phyloP scores from a whole-genome alignment of 306 rosid genomes.

The Benincasa hispida region DNA sequence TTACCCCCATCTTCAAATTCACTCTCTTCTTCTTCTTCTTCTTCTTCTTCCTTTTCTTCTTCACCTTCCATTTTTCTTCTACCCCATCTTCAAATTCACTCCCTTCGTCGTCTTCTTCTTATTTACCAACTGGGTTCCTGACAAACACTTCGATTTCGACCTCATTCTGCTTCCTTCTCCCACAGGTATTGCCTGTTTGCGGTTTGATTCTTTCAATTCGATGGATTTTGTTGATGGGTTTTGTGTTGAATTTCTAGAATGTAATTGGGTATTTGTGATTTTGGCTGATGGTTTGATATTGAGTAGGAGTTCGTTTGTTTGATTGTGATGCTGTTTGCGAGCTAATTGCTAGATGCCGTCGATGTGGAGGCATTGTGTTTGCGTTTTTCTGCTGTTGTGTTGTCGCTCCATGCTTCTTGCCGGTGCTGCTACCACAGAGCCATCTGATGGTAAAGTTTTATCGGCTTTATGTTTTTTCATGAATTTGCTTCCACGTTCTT shows the following conservation, averaged over 20 bases:
- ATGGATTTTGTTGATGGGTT: neutral
- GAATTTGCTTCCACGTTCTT: slow-evolving; percentile 3
- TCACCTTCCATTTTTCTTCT: neutral
- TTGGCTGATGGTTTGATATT: neutral
- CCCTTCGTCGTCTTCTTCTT: neutral
- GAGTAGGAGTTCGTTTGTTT: neutral
- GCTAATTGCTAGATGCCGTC: slow-evolving; percentile 17
- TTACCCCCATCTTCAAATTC: neutral
- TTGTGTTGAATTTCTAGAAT: neutral
- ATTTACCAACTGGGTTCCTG: neutral
- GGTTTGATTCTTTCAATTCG: neutral
- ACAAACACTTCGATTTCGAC: neutral
- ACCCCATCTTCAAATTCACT: too few species aligned
- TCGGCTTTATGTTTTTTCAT: neutral
- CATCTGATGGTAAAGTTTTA: slow-evolving; percentile 55
- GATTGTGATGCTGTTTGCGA: slow-evolving; percentile 3
- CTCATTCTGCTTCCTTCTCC: neutral
- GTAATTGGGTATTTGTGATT: neutral
- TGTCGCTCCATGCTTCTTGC: slow-evolving; percentile 23
- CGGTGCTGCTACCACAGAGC: slow-evolving; percentile 31
- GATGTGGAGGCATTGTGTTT: slow-evolving; percentile 29
- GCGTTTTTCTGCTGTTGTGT: slow-evolving; percentile 23
- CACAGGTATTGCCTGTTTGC: neutral
- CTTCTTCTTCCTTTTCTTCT: neutral
- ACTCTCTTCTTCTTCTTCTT: neutral